Percentiles rank a stretch among this genome's conserved stretches.
Conservation (phyloP, 805 yeast genomes). For the Saturnispora halmiae region DNA sequence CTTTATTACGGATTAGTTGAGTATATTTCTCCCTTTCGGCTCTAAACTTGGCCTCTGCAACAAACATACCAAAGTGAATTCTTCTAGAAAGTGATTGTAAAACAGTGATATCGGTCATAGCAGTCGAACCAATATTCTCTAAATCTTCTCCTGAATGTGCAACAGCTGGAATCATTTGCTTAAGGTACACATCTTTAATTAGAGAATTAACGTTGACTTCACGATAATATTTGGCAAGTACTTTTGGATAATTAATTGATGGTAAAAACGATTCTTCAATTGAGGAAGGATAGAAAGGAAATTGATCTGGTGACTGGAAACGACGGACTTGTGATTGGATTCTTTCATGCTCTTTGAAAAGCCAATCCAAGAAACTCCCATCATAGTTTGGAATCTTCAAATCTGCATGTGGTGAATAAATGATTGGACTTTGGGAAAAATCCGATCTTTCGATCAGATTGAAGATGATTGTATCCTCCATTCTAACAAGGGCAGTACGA, state of each 20-base stretch:
- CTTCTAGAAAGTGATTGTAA: constrained; percentile 84
- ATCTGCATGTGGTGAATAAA: constrained; percentile 44
- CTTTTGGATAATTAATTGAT: constrained; percentile 63
- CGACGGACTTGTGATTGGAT: constrained; percentile 76
- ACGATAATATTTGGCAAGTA: constrained; percentile 64
- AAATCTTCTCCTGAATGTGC: constrained; percentile 65
- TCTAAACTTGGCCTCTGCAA: constrained; percentile 88
- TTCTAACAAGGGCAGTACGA: constrained; percentile 72
- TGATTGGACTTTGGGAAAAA: constrained; percentile 64
- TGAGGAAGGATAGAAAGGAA: constrained; percentile 72
- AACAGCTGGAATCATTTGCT: constrained; percentile 66
- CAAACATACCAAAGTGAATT: constrained; percentile 95
- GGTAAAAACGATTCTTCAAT: constrained; percentile 68
- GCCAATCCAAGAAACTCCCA: constrained; percentile 85
- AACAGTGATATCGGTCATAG: constrained; percentile 75
- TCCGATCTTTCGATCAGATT: constrained; percentile 90
- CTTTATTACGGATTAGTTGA: constrained; percentile 53
- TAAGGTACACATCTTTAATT: constrained; percentile 59
- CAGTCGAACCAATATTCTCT: constrained; percentile 84
- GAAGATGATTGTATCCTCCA: constrained; percentile 96
- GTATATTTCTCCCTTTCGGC: constrained; percentile 56
- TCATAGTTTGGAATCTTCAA: constrained; percentile 52
- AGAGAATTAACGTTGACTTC: constrained; percentile 68
- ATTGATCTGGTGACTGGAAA: constrained; percentile 90
- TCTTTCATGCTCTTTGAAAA: constrained; percentile 64